Evolutionary conservation across 352 stramenopile species (phyloP), one percentile per base, ranked within the genome.

Genomic region (Globisporangium emineosum): DNA sequence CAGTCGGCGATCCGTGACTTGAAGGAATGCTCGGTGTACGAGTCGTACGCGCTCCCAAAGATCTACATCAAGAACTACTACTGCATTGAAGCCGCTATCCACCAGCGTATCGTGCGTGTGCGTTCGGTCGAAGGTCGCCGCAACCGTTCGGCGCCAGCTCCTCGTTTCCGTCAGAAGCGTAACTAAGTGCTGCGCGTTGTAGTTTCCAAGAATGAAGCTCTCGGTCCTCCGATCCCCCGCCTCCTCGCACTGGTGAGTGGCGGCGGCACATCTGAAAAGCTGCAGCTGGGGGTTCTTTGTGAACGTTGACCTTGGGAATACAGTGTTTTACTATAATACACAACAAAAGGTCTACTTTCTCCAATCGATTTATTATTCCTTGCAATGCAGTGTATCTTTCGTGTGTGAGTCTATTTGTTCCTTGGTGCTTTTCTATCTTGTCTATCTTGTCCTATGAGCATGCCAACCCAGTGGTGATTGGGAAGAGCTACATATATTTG

Each of bases 61-160:
- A 96, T 99, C 69, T 99, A 99, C 92, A 98, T 99, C 76, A 99
- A 99, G 96, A 98, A 99, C 94, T 99, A 99, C 83, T 99, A 99
- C 91, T 99, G 96, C 80, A 96, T 99, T 32, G 97, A 99, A 77
- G 97, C 97, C 55, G 97, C 97, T 61, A 98, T 99, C 65, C 97
- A 99, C 89, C 96, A 99, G 84, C 97, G 97, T 84, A 99, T 99
- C 76, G 97, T 99, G 58, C 96, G 97, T 88, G 97, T 94, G 71
- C 94, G 97, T 76, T 98, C 94, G 72, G 80, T 89, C 27, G 89
- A 96, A 70, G 90, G 78, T 64, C 93, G 97, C 78, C 88, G 90
- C 67, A 98, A 96, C 83, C 94, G 97, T 75, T 93, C 96, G 67
- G 93, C 97, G 64, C 97, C 97, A 61, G 83, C 82, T 69, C 79